Evolutionary conservation across 2,329 filamentous ascomycete genomes (phyloP).

Genomic region (Cytospora mali): DNA sequence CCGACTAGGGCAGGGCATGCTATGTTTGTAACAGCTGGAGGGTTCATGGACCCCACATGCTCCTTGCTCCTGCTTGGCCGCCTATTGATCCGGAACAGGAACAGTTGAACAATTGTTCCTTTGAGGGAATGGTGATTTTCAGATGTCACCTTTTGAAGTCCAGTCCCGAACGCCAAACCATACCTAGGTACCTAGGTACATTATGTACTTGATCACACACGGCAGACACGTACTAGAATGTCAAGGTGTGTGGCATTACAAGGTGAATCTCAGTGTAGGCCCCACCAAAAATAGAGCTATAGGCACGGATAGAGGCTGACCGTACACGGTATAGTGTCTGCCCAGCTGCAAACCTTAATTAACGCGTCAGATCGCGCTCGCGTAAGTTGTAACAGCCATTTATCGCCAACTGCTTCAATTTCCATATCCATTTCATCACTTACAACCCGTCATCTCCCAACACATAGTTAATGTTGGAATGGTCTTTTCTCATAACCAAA

Average conservation of each 20-base stretch:
- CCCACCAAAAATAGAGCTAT: background rate
- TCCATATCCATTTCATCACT: no score
- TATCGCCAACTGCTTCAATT: no score
- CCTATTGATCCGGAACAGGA: background rate
- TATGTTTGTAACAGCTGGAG: background rate
- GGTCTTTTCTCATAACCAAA: background rate
- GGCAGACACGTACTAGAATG: no score
- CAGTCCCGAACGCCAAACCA: no score
- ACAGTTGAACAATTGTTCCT: background rate
- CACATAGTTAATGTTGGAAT: background rate
- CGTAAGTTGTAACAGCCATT: no score
- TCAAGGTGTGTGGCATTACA: background rate
- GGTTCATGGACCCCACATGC: background rate
- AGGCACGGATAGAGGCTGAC: background rate
- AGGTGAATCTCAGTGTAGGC: background rate
- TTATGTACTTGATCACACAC: no score
- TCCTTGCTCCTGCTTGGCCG: background rate
- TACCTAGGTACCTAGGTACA: no score
- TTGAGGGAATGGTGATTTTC: background rate
- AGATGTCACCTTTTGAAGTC: background rate
- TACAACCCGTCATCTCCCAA: background rate
- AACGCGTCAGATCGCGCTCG: no score
- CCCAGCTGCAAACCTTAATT: background rate
- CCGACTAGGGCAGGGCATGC: background rate
- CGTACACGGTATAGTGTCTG: background rate